Evolutionary conservation across 208 protist species (phyloP).

Genomic region (Trypanosoma scelopori): DNA sequence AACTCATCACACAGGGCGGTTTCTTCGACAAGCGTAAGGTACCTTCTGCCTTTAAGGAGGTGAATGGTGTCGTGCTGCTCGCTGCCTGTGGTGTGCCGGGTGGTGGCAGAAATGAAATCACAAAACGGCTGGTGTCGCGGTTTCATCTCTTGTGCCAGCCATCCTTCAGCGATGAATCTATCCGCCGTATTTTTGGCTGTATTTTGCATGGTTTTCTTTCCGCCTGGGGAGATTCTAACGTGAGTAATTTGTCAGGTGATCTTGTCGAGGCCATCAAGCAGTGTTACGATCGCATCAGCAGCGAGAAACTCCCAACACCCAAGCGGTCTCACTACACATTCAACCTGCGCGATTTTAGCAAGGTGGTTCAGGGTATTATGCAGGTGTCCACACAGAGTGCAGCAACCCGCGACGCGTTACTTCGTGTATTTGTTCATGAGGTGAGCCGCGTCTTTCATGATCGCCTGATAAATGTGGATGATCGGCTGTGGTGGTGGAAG

Average conservation of each 20-base stretch:
- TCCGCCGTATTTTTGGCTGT: slow-evolving; percentile 94
- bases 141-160: slow-evolving; percentile 95
- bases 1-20: slow-evolving; percentile 93
- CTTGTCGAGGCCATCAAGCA: slow-evolving; percentile 93
- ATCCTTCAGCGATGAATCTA: slow-evolving; percentile 81
- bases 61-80: slow-evolving; percentile 90
- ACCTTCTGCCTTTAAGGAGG: slow-evolving; percentile 91
- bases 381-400: slow-evolving; percentile 78
- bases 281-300: slow-evolving; percentile 94
- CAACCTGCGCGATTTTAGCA: slow-evolving; percentile 97
- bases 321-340: slow-evolving; percentile 99
- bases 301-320: slow-evolving; percentile 96
- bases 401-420: slow-evolving; percentile 40
- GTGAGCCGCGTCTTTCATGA: slow-evolving; percentile 96
- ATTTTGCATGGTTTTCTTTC: slow-evolving; percentile 93
- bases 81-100: slow-evolving; percentile 94
- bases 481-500: slow-evolving; percentile 92
- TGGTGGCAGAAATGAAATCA: slow-evolving; percentile 94
- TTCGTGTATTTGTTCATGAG: slow-evolving; percentile 95
- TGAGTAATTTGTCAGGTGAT: slow-evolving; percentile 50
- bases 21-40: slow-evolving; percentile 94
- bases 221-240: slow-evolving; percentile 54
- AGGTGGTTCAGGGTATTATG: slow-evolving; percentile 97
- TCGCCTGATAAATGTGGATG: slow-evolving; percentile 91
- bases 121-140: slow-evolving; percentile 89